Percentiles rank a stretch among this genome's conserved stretches.
Evolutionary conservation across 2,329 filamentous ascomycete species (phyloP).

Genomic region (Aspergillus proliferans): DNA sequence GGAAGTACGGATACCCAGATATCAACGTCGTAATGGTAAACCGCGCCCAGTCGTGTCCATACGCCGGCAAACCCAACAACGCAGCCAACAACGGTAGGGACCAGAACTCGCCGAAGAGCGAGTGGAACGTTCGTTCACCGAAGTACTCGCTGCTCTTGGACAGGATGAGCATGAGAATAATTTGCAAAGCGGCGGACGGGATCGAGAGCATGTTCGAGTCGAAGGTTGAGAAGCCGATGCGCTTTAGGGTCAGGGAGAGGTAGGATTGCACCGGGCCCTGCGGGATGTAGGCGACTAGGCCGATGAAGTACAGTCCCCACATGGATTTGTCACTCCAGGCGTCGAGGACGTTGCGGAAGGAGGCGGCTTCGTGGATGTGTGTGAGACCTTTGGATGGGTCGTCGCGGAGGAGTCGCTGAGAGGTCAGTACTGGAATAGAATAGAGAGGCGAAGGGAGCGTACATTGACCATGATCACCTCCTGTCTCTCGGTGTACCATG

Average conservation of each 20-base stretch:
- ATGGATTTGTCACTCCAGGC: slow-evolving; percentile 44
- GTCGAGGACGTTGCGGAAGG: slow-evolving; percentile 38
- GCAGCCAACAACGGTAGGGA: slow-evolving; percentile 46
- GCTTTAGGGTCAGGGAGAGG: slow-evolving; percentile 48
- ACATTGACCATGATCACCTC: slow-evolving; percentile 26
- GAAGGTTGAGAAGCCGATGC: slow-evolving; percentile 24
- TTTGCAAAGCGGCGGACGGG: slow-evolving; percentile 36
- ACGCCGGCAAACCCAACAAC: slow-evolving; percentile 40
- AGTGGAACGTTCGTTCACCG: slow-evolving; percentile 48
- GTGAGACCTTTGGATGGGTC: slow-evolving; percentile 51
- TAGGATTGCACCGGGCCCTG: slow-evolving; percentile 45
- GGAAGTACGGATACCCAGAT: slow-evolving; percentile 50
- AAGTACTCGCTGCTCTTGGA: slow-evolving; percentile 46
- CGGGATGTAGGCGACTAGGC: slow-evolving; percentile 41
- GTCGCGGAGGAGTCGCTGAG: slow-evolving; percentile 45
- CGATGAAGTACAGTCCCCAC: slow-evolving; percentile 48
- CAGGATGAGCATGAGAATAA: slow-evolving; percentile 46
- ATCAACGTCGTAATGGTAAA: slow-evolving; percentile 47
- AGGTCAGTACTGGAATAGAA: not conserved
- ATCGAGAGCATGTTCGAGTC: slow-evolving; percentile 27
- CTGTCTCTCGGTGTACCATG: slow-evolving; percentile 24
- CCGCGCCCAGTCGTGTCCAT: slow-evolving; percentile 43
- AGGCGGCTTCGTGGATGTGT: slow-evolving; percentile 39
- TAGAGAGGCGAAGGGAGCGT: not conserved
- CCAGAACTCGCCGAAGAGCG: slow-evolving; percentile 48